Evolutionary conservation across 768 basidiomycete species (phyloP).

Genomic region (Porpolomopsis calyptriformis): DNA sequence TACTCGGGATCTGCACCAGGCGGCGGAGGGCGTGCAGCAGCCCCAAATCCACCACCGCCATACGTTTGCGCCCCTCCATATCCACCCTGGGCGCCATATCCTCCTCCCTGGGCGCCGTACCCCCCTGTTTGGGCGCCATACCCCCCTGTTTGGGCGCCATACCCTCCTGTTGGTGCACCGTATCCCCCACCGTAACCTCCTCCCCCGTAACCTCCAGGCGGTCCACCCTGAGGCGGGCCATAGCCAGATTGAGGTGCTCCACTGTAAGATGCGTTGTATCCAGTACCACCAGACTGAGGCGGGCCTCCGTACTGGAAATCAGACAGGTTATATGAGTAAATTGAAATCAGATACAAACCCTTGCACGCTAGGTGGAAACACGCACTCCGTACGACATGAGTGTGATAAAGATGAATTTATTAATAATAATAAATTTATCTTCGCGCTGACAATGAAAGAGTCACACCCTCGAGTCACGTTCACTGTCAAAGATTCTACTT

Average conservation of each 20-base stretch:
- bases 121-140: constrained; percentile 19
- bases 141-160: constrained; percentile 19
- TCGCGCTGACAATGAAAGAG: no score
- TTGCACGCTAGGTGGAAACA: no score
- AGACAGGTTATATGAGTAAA: no score
- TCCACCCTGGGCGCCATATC: constrained; percentile 17
- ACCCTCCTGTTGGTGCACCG: constrained; percentile 21
- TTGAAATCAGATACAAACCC: no score
- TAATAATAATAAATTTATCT: no score
- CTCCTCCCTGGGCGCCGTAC: constrained; percentile 15
- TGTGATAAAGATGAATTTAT: no score
- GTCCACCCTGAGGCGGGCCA: constrained; percentile 10
- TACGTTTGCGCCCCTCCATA: no score
- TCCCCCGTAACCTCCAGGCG: constrained; percentile 13
- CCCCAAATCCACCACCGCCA: no score
- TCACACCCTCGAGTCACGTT: no score
- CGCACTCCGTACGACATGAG: constrained; percentile 30
- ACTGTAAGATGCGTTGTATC: constrained; percentile 14
- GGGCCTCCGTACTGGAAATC: constrained; percentile 16
- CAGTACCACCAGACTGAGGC: constrained; percentile 10
- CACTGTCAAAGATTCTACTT: no score
- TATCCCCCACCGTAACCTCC: constrained; percentile 19
- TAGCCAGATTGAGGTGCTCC: constrained; percentile 6
- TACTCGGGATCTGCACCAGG: constrained; percentile 71
- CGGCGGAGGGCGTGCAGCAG: constrained; percentile 28